A percentile compares a stretch with the other conserved stretches of the same genome.
Conservation (phyloP, 306 rosid genomes). For the Cucurbita pepo region DNA sequence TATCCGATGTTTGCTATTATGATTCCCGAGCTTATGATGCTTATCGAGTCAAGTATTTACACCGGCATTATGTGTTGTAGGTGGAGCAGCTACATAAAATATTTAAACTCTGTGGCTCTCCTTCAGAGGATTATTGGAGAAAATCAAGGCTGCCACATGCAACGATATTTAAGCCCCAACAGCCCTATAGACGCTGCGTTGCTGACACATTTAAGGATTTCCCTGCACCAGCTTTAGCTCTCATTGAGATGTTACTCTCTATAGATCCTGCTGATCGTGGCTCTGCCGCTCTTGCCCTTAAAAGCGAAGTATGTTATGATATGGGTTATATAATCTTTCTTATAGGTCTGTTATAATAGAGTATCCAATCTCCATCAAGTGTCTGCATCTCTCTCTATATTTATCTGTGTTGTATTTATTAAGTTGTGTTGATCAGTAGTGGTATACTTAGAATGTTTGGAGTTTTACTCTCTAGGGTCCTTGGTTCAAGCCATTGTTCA, state of each 20-base stretch:
- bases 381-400: background rate
- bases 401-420: background rate
- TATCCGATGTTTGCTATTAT: background rate
- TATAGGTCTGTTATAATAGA: background rate
- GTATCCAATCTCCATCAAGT: background rate
- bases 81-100: conserved; percentile 90
- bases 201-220: conserved; percentile 77
- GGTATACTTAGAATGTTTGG: background rate
- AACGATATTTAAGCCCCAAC: conserved; percentile 87
- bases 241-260: conserved; percentile 63
- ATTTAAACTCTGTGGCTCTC: conserved; percentile 90
- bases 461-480: background rate
- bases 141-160: conserved; percentile 93
- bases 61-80: conserved; percentile 25
- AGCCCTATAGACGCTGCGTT: conserved; percentile 75
- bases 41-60: conserved; percentile 4
- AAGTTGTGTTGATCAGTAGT: background rate
- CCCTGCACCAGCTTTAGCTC: conserved; percentile 61
- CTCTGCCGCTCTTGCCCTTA: conserved; percentile 67
- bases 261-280: conserved; percentile 90
- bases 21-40: background rate
- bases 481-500: background rate
- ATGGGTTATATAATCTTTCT: background rate
- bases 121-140: conserved; percentile 89
- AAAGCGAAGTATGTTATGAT: conserved; percentile 41